Percentiles rank a stretch among this genome's conserved stretches.
Conservation (phyloP, 2,329 filamentous ascomycete species). For the Calonectria pauciramosa region DNA sequence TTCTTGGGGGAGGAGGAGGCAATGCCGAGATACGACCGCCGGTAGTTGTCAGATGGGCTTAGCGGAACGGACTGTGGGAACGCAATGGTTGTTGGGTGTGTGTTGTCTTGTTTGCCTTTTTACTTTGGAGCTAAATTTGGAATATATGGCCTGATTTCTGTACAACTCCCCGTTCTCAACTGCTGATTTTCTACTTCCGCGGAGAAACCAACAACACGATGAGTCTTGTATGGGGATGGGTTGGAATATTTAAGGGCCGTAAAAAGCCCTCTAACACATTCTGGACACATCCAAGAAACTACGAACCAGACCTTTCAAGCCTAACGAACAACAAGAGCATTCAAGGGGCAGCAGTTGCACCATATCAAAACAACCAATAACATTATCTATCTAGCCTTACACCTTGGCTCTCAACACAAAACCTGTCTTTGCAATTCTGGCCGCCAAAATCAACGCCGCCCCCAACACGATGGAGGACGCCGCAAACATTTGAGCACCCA, state of each 20-base stretch:
- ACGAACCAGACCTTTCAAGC: neutral
- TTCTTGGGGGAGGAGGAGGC: neutral
- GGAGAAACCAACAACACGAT: neutral
- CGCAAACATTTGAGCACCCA: slow-evolving; percentile 44
- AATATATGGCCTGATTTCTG: neutral
- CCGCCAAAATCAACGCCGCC: slow-evolving; percentile 35
- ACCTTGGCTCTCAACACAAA: slow-evolving; percentile 27
- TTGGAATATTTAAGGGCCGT: neutral
- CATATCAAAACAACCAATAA: neutral
- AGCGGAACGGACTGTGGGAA: neutral
- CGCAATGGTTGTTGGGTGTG: neutral
- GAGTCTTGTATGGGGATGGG: neutral
- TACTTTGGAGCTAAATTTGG: neutral
- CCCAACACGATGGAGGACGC: slow-evolving; percentile 39
- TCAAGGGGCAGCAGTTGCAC: neutral
- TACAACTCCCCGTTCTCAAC: neutral
- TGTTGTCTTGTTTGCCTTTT: neutral
- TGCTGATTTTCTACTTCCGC: neutral
- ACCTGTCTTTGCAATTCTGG: slow-evolving; percentile 34
- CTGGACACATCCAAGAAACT: neutral
- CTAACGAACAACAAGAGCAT: neutral
- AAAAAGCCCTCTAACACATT: neutral
- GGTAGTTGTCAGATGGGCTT: neutral
- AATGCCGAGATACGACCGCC: neutral
- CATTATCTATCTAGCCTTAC: slow-evolving; percentile 2